A percentile compares a stretch with the other conserved stretches of the same genome.
Conservation (phyloP, 2,329 filamentous ascomycete genomes). For the Phialophora tarda region DNA sequence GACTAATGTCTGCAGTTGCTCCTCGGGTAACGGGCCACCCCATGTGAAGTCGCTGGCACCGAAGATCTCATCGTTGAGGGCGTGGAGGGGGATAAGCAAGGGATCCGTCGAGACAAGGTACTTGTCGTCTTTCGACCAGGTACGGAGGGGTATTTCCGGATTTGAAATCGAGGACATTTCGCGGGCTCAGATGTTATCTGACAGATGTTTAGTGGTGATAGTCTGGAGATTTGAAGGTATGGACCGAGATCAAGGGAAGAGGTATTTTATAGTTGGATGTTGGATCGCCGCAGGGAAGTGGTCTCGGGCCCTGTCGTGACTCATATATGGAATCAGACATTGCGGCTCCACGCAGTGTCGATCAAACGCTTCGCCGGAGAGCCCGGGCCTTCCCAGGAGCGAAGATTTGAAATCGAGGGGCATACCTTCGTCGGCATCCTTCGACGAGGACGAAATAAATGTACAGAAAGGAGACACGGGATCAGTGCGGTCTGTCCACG, state of each 20-base stretch:
- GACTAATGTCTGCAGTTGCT: slow-evolving; percentile 59
- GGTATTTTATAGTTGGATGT: neutral
- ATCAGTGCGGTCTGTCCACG: neutral
- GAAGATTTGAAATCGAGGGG: neutral
- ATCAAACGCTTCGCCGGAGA: neutral
- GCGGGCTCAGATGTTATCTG: neutral
- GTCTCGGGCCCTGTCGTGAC: neutral
- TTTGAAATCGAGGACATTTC: neutral
- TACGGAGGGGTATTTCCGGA: neutral
- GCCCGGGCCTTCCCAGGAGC: neutral
- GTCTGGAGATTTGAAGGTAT: neutral
- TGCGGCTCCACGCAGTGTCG: neutral
- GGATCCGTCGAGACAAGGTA: slow-evolving; percentile 68
- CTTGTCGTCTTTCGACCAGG: slow-evolving; percentile 41
- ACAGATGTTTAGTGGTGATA: neutral
- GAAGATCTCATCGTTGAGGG: slow-evolving; percentile 62
- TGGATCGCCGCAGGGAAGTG: neutral
- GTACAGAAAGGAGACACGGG: neutral
- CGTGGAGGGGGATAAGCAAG: slow-evolving; percentile 59
- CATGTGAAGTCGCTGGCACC: slow-evolving; percentile 66
- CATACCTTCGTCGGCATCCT: too few species aligned
- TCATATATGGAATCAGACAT: neutral
- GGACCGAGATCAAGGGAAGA: neutral
- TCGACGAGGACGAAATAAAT: neutral
- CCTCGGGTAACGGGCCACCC: slow-evolving; percentile 60